Base-by-base conservation (phyloP, 2,329 filamentous ascomycete genomes). In the Malbranchea zuffiana region DNA sequence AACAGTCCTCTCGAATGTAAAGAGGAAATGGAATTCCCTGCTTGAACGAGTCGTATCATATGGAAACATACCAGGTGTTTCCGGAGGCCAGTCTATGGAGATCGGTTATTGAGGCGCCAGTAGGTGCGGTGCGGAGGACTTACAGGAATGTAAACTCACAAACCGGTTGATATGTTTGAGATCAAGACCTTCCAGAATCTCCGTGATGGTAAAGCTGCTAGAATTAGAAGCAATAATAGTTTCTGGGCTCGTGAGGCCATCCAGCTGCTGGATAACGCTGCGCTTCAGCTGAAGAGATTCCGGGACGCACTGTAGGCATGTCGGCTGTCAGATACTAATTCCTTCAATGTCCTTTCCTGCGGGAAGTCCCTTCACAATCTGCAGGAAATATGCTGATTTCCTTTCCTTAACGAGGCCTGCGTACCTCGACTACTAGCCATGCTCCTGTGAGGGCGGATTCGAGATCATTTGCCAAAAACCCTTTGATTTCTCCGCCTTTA, bases 141-240 rank as follows among this genome's bases (percentile, higher is more conserved):
- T 50, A 59, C 61, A 66, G 23, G 57, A 65, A 45, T 68, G 65
- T 3, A 59, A 56, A 38, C 65, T 68, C 17, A 66, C 43, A 12
- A 68, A 46, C 2, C 65, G 51, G 0, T 49, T 45, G 5, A 47
- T 48, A 8, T 61, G 48, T 18, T 52, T 55, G 6, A 67, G 31
- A 0, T 43, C 43, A 15, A 67, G 36, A 0, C 52, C 53, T 1
- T 61, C 48, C 0, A 66, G 41, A n/a, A 68, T 65, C 33, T 67
- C 63, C 0, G 52, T 50, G 13, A 62, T 65, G 5, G 58, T 56
- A 43, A 65, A 67, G 34, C 64, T 67, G 40, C 64, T 67, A 1
- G 66, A 68, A 35, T 69, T 69, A 0, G 63, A 66, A 0, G 61
- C 65, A 29, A 69, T 57, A 4, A 67, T 61, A 0, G 57, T 58